Evolutionary conservation across 164 flowering plant species (phyloP).

Genomic region (Umbellularia californica): DNA sequence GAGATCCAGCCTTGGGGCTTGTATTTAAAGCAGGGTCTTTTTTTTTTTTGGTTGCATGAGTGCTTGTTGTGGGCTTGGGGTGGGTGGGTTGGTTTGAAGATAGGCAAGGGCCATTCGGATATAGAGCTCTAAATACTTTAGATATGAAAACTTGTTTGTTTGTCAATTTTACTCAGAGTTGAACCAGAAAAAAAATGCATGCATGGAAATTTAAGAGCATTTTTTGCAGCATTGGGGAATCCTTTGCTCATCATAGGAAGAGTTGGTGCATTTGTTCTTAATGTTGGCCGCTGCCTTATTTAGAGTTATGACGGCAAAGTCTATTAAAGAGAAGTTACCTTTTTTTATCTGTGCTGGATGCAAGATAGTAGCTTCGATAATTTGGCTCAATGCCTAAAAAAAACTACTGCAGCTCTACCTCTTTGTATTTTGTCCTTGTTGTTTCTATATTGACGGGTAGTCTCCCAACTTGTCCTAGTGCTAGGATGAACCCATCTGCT

Average conservation of each 20-base stretch:
- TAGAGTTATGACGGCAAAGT: not conserved
- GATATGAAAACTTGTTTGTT: too few relatives aligned
- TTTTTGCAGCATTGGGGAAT: too few relatives aligned
- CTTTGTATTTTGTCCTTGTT: not conserved
- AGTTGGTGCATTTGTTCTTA: not conserved
- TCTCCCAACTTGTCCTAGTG: slow-evolving; percentile 1
- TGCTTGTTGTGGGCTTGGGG: too few relatives aligned
- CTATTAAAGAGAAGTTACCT: not conserved
- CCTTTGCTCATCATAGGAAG: not conserved
- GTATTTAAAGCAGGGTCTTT: too few relatives aligned
- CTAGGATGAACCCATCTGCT: not conserved
- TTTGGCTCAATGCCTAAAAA: not conserved
- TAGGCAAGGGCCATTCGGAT: too few relatives aligned
- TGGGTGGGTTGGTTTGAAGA: too few relatives aligned
- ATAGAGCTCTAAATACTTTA: too few relatives aligned
- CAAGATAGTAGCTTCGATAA: not conserved
- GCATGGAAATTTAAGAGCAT: too few relatives aligned
- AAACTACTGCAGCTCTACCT: not conserved
- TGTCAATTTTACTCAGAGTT: too few relatives aligned
- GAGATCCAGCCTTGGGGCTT: too few relatives aligned
- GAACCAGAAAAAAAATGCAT: too few relatives aligned
- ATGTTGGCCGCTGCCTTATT: not conserved
- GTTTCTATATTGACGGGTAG: not conserved
- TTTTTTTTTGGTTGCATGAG: too few relatives aligned
- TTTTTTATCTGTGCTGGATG: not conserved